These are phyloP conservation scores for Phyllosticta paracitricarpa DNA, from an alignment of 2,329 filamentous ascomycete species.

Conservation along the genomic window DNA sequence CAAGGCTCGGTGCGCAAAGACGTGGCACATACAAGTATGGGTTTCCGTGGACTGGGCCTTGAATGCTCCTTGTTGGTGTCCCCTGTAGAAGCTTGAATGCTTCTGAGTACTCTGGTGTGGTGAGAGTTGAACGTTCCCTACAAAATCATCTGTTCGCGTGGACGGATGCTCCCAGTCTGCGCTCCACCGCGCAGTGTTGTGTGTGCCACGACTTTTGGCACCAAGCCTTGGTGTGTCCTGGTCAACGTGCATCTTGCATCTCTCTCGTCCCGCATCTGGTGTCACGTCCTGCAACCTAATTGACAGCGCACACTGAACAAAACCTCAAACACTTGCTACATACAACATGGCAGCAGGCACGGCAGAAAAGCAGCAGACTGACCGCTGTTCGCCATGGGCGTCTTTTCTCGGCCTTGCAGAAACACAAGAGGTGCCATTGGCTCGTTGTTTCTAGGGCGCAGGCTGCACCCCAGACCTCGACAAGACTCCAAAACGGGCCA, in stretches of 20 bases:
- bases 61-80: too few relatives aligned
- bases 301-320: neutral
- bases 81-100: too few relatives aligned
- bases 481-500: neutral
- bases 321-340: neutral
- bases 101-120: too few relatives aligned
- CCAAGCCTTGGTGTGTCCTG: neutral
- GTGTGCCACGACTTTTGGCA: too few relatives aligned
- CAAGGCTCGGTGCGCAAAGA: too few relatives aligned
- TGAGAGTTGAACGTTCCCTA: too few relatives aligned
- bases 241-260: neutral
- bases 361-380: neutral
- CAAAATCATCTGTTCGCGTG: too few relatives aligned
- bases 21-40: too few relatives aligned
- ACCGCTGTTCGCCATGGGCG: neutral
- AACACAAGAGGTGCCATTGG: neutral
- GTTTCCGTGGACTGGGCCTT: too few relatives aligned
- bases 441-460: neutral
- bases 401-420: neutral
- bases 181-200: too few relatives aligned
- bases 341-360: neutral
- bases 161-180: too few relatives aligned
- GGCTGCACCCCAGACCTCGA: neutral
- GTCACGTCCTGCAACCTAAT: neutral
- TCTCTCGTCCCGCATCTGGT: neutral